These are phyloP conservation scores for Aegilops bicornis DNA, from an alignment of 176 grass and related monocot species.

Conservation along the genomic window DNA sequence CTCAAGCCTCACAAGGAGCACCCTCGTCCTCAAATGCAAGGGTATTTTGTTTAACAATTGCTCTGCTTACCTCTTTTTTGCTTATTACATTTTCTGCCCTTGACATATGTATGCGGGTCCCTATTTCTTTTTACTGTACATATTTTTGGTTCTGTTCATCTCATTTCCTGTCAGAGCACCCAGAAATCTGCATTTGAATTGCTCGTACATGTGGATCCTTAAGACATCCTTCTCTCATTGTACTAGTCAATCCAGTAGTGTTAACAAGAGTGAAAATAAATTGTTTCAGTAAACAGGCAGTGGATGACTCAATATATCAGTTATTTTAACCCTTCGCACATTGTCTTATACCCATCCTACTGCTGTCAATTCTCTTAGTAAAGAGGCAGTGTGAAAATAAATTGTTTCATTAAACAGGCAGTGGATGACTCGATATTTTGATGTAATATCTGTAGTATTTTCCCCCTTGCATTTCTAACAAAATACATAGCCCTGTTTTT, in stretches of 20 bases:
- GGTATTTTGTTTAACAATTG: conserved; percentile 39
- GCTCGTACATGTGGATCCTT: background rate
- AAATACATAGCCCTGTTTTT: no score
- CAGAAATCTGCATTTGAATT: background rate
- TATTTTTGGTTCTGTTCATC: background rate
- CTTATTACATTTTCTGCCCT: background rate
- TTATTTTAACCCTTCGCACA: background rate
- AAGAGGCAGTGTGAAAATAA: background rate
- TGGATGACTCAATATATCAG: background rate
- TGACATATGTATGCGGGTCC: background rate
- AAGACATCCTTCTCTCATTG: background rate
- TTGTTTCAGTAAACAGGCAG: background rate
- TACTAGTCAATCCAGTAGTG: background rate
- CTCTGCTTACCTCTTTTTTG: background rate
- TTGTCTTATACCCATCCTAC: background rate
- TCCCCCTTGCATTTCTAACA: no score
- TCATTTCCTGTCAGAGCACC: background rate
- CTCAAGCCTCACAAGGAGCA: conserved; percentile 46
- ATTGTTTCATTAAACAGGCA: background rate
- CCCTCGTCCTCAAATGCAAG: conserved; percentile 42
- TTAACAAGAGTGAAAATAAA: background rate
- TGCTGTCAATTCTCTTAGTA: background rate
- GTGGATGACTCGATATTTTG: background rate
- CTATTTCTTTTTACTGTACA: background rate
- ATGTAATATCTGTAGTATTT: no score